Percentiles rank a stretch among this genome's conserved stretches.
These are phyloP conservation scores for Penicillium sumatraense DNA, from an alignment of 2,329 filamentous ascomycete genomes.

Conservation along the genomic window DNA sequence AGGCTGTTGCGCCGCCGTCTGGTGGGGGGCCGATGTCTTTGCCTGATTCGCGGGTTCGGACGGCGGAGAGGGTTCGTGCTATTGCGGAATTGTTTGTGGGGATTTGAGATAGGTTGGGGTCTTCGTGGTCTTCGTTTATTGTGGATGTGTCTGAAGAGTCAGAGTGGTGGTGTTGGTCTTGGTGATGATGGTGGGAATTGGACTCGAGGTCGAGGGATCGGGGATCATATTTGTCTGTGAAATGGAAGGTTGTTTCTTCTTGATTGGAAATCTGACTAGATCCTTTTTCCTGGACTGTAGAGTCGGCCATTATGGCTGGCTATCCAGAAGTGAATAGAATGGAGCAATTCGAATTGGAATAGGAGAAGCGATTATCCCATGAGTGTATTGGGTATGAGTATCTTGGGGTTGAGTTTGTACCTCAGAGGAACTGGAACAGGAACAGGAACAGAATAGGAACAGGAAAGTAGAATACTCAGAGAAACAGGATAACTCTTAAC, in stretches of 20 bases:
- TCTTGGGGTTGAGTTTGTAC: too few relatives aligned
- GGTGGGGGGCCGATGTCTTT: constrained; percentile 45
- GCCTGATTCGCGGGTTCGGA: constrained; percentile 43
- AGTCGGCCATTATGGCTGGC: neutral
- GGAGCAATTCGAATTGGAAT: too few relatives aligned
- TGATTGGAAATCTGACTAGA: constrained; percentile 6
- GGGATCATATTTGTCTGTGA: neutral
- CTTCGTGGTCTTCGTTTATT: constrained; percentile 8
- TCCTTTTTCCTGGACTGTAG: neutral
- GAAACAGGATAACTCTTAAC: too few relatives aligned
- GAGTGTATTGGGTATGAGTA: too few relatives aligned
- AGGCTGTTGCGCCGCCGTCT: constrained; percentile 60
- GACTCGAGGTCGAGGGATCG: constrained; percentile 12
- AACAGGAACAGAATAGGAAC: neutral
- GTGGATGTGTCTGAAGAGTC: constrained; percentile 25
- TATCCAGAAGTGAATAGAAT: too few relatives aligned
- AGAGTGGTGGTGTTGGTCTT: neutral
- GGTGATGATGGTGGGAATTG: constrained; percentile 4
- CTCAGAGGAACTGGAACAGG: too few relatives aligned
- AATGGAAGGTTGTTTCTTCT: constrained; percentile 9
- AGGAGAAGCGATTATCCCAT: too few relatives aligned
- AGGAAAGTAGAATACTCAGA: neutral
- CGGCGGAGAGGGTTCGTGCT: constrained; percentile 38
- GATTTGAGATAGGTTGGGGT: constrained; percentile 25
- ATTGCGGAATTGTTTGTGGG: constrained; percentile 33